phyloP scores from a whole-genome alignment of 768 basidiomycete species.

The Lyophyllum semitale region DNA sequence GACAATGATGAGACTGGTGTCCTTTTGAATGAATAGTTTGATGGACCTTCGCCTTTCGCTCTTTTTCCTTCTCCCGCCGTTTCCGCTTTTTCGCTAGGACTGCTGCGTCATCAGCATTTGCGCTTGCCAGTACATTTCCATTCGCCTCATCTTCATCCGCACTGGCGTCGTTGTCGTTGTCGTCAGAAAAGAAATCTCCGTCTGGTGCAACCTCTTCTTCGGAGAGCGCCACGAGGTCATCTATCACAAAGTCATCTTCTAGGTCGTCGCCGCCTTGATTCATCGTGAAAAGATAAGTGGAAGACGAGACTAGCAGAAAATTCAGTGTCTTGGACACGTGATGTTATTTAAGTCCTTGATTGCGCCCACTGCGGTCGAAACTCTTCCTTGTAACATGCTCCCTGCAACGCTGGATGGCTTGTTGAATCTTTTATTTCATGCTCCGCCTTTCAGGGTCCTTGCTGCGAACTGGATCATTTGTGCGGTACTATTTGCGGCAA shows the following conservation, averaged over 20 bases:
- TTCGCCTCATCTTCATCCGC: constrained; percentile 31
- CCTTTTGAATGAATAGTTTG: not conserved
- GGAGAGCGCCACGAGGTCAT: constrained; percentile 66
- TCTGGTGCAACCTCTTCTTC: constrained; percentile 55
- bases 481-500: constrained; percentile 20
- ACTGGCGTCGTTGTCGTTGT: constrained; percentile 39
- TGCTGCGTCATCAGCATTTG: constrained; percentile 19
- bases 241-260: constrained; percentile 78
- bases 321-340: constrained; percentile 15
- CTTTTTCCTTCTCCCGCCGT: constrained; percentile 72
- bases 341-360: no score
- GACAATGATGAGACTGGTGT: constrained; percentile 7
- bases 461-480: constrained; percentile 15
- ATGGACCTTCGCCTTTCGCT: constrained; percentile 67
- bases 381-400: constrained; percentile 13
- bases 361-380: no score
- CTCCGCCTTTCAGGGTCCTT: constrained; percentile 8
- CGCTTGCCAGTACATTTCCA: constrained; percentile 12
- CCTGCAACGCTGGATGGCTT: not conserved
- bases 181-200: constrained; percentile 28
- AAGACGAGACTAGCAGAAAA: constrained; percentile 4
- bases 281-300: constrained; percentile 22
- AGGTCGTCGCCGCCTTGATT: constrained; percentile 71
- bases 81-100: constrained; percentile 65
- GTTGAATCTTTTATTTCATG: not conserved